Evolutionary conservation across 352 stramenopile genomes (phyloP).

Genomic region (Phytophthora fragariaefolia): DNA sequence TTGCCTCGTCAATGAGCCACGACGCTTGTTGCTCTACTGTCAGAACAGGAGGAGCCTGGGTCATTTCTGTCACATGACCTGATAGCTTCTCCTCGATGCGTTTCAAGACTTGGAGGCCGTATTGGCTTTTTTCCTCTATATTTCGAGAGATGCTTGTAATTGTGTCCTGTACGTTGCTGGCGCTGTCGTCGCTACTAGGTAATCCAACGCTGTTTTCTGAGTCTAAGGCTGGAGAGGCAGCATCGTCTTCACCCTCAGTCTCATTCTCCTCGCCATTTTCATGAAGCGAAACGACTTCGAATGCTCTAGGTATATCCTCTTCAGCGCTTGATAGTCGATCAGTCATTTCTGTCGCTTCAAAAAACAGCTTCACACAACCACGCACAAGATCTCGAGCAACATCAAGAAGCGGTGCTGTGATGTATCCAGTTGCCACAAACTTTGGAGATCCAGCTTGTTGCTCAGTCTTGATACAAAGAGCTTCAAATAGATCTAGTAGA

Average conservation of each 20-base stretch:
- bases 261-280: slow-evolving; percentile 24
- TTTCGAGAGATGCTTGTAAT: not conserved
- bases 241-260: slow-evolving; percentile 9
- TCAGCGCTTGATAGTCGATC: slow-evolving; percentile 53
- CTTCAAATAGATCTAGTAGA: slow-evolving; percentile 38
- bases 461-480: slow-evolving; percentile 21
- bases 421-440: not conserved
- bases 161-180: slow-evolving; percentile 11
- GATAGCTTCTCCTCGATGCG: slow-evolving; percentile 82
- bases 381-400: slow-evolving; percentile 47
- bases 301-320: slow-evolving; percentile 12
- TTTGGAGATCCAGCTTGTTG: not conserved
- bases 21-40: slow-evolving; percentile 79
- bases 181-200: slow-evolving; percentile 23
- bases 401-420: slow-evolving; percentile 30
- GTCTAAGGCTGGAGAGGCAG: slow-evolving; percentile 7
- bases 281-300: slow-evolving; percentile 1
- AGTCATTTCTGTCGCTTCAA: slow-evolving; percentile 70
- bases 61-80: slow-evolving; percentile 53
- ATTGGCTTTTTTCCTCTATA: slow-evolving; percentile 48
- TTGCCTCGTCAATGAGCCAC: slow-evolving; percentile 83
- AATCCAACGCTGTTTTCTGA: slow-evolving; percentile 19
- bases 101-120: slow-evolving; percentile 72
- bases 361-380: slow-evolving; percentile 64
- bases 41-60: slow-evolving; percentile 36